Evolutionary conservation across 2,329 filamentous ascomycete species (phyloP).

Genomic region (Arachnopeziza araneosa): DNA sequence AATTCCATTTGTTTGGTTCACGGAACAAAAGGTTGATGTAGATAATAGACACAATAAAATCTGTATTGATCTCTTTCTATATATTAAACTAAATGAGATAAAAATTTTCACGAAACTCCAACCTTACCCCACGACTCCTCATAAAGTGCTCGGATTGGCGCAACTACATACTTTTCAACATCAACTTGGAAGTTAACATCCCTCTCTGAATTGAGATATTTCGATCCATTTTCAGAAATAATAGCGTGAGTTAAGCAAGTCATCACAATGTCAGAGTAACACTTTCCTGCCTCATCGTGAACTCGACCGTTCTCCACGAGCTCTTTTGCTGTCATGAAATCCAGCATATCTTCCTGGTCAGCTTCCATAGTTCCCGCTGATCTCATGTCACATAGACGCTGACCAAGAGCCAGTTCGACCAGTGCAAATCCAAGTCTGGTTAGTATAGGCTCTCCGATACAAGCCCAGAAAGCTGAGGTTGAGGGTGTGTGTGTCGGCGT

Average conservation of each 20-base stretch:
- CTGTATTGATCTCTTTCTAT: too few relatives aligned
- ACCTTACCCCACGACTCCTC: not conserved
- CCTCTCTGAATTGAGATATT: constrained; percentile 1
- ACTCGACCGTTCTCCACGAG: constrained; percentile 2
- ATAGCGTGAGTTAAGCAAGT: constrained; percentile 6
- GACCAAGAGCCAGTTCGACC: constrained; percentile 8
- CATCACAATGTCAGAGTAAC: constrained; percentile 6
- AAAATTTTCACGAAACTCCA: too few relatives aligned
- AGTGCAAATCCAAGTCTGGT: constrained; percentile 10
- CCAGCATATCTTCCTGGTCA: constrained; percentile 2
- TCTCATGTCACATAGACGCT: constrained; percentile 6
- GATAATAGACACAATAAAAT: too few relatives aligned
- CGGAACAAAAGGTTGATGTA: too few relatives aligned
- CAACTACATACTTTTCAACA: constrained; percentile 4
- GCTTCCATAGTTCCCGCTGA: not conserved
- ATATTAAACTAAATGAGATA: too few relatives aligned
- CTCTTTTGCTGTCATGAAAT: constrained; percentile 4
- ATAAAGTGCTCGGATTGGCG: not conserved
- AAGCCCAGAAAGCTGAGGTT: constrained; percentile 6
- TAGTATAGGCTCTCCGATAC: constrained; percentile 6
- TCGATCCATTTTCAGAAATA: constrained; percentile 1
- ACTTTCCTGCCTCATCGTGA: constrained; percentile 3
- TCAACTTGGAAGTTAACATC: constrained; percentile 5
- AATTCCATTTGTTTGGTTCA: too few relatives aligned
- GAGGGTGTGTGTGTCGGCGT: not conserved